Evolutionary conservation across 129 eudicot genomes (phyloP), one percentile per base, ranked within the genome.

Genomic region (Cynara cardunculus): DNA sequence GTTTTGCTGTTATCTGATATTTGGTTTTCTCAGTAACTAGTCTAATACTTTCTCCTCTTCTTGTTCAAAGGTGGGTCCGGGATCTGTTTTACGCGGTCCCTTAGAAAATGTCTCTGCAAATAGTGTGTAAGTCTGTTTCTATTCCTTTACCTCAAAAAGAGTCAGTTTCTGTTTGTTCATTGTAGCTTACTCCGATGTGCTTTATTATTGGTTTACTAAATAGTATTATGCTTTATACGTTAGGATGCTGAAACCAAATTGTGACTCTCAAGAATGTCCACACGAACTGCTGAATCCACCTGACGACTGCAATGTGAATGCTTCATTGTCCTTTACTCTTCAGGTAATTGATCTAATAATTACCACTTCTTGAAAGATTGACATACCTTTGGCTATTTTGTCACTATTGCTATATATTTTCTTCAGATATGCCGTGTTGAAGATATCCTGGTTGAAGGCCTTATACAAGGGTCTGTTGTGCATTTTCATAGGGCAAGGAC

Each of bases 231-330:
- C 28, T n/a, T 56, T 26, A 78, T 76, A 73, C 83, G 30, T 49
- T 76, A 94, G 99, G 92, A 85, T 81, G 25, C 98, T 98, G 9
- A 91, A 86, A 74, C 91, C 88, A 74, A 81, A 85, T 73, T 96
- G 99, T 83, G 85, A 91, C 14, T 77, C 86, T 46, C 80, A 82
- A 78, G 89, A 83, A 74, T 96, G 99, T 84, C 99, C 99, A 18
- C 9, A 56, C 22, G 99, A 96, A 80, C 76, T 96, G 71, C 91
- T 96, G 65, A 92, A 87, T 83, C 99, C 99, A 76, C 99, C 99
- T 71, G 99, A 96, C n/a, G 99, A 96, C 73, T 96, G 99, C 85
- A 96, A 91, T 30, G 91, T 96, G 81, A 96, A 96, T 81, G 92
- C 99, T 82, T 89, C 98, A 26, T 87, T 96, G 82, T 75, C 99